Evolutionary conservation across 257 asterid genomes (phyloP).

Genomic region (Solanum clarkiae): DNA sequence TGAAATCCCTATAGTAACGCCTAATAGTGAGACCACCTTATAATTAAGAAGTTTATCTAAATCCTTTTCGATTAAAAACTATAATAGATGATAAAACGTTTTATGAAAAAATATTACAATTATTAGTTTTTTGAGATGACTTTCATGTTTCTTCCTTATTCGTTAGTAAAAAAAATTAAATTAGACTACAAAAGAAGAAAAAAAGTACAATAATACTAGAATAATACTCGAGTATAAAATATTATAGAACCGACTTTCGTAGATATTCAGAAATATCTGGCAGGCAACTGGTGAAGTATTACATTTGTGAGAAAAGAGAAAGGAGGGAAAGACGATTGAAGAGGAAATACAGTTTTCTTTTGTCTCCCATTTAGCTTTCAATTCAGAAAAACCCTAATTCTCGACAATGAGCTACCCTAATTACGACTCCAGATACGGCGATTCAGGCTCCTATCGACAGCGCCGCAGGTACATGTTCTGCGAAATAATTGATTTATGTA

Average conservation of each 20-base stretch:
- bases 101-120: neutral
- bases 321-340: neutral
- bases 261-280: neutral
- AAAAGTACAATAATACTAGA: neutral
- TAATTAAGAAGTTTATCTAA: no score
- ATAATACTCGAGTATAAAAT: neutral
- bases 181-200: neutral
- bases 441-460: slow-evolving; percentile 63
- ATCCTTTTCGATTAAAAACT: no score
- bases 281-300: neutral
- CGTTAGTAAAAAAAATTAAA: no score
- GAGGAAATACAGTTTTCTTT: neutral
- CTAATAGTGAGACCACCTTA: no score
- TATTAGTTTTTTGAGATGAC: neutral
- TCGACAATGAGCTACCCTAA: slow-evolving; percentile 32
- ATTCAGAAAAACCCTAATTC: slow-evolving; percentile 15
- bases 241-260: neutral
- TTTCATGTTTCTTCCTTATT: neutral
- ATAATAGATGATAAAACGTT: neutral
- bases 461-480: slow-evolving; percentile 54
- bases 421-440: slow-evolving; percentile 59
- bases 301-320: neutral
- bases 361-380: neutral
- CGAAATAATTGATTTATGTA: neutral
- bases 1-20: no score